These are phyloP conservation scores for Aureobasidium sp. DNA, from an alignment of 2,329 filamentous ascomycete genomes.

Conservation along the genomic window DNA sequence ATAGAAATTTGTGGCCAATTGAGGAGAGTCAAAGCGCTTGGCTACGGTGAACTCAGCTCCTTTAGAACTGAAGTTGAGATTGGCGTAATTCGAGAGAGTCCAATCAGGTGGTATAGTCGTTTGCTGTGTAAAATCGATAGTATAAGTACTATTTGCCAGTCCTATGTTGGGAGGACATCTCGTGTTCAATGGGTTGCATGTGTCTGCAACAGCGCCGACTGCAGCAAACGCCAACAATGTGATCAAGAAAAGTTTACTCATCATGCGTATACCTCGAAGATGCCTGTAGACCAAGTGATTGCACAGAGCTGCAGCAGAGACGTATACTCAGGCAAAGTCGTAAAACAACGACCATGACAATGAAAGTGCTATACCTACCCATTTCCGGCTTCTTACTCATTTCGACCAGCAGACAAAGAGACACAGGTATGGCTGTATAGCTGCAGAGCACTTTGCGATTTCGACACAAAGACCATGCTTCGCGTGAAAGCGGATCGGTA, in stretches of 20 bases:
- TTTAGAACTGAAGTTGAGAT: slow-evolving; percentile 34
- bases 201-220: not conserved
- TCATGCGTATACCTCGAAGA: not conserved
- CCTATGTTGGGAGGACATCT: slow-evolving; percentile 16
- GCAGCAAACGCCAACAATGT: not conserved
- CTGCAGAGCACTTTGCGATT: not conserved
- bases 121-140: slow-evolving; percentile 17
- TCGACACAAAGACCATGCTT: not conserved
- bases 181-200: slow-evolving; percentile 15
- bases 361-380: not conserved
- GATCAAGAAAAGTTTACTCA: not conserved
- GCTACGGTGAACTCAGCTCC: slow-evolving; percentile 44
- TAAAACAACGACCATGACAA: not conserved
- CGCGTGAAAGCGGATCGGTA: not conserved
- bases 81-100: slow-evolving; percentile 18
- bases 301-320: not conserved
- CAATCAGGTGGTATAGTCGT: slow-evolving; percentile 16
- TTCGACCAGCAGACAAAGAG: not conserved
- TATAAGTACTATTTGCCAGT: slow-evolving; percentile 14
- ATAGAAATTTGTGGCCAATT: slow-evolving; percentile 37
- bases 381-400: not conserved
- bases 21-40: slow-evolving; percentile 40
- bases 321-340: not conserved
- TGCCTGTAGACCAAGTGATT: not conserved
- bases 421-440: not conserved